Percentiles rank a stretch among this genome's conserved stretches.
phyloP scores from a whole-genome alignment of 352 stramenopile genomes.

The Globisporangium paddicum region DNA sequence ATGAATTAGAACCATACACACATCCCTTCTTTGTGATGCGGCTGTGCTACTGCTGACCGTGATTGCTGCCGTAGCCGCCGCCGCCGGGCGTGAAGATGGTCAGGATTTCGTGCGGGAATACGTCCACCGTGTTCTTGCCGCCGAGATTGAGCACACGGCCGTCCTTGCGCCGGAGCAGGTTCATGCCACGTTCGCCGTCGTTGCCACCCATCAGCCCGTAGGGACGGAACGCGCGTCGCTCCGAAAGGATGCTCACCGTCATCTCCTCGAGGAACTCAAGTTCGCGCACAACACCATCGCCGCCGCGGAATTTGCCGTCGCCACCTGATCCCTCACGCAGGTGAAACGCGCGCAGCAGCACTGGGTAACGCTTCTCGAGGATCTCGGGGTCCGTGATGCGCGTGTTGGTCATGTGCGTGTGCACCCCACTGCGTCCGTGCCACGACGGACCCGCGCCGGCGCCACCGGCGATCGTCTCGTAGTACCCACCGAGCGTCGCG shows the following conservation, averaged over 20 bases:
- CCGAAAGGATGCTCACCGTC: conserved; percentile 96
- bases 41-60: not conserved
- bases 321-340: conserved; percentile 89
- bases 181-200: conserved; percentile 88
- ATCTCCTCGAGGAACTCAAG: conserved; percentile 95
- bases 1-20: not conserved
- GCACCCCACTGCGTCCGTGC: conserved; percentile 95
- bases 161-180: conserved; percentile 82
- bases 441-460: conserved; percentile 95
- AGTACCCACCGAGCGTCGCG: conserved; percentile 93
- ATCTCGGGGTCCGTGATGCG: conserved; percentile 99
- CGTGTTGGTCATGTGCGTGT: conserved; percentile 99
- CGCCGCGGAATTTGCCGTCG: conserved; percentile 85
- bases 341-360: conserved; percentile 84
- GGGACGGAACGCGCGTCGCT: conserved; percentile 93
- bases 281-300: conserved; percentile 95
- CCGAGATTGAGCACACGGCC: conserved; percentile 72
- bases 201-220: conserved; percentile 94
- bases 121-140: conserved; percentile 94
- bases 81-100: conserved; percentile 96
- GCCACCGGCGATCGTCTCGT: conserved; percentile 99
- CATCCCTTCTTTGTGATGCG: conserved; percentile 8
- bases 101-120: conserved; percentile 91
- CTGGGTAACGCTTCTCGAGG: conserved; percentile 95
- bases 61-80: conserved; percentile 86